Base-by-base conservation (phyloP, 176 grass and related monocot species). In the Carex cristatella region DNA sequence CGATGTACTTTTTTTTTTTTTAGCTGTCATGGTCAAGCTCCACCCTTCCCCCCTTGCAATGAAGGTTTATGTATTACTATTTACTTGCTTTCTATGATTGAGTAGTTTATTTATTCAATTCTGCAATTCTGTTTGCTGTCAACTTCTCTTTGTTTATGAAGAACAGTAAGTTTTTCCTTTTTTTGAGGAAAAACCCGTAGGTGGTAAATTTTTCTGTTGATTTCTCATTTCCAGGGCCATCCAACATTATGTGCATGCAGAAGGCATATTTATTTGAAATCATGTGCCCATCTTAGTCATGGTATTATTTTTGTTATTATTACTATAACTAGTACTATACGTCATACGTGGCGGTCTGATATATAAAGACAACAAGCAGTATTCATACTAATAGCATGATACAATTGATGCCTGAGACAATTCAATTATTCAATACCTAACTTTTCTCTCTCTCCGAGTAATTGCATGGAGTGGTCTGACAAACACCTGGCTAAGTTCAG, bases 391-490 rank as follows among this genome's bases (percentile, higher is more conserved):
- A 30, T 56, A 54, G 74, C 51, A 78, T 33, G 28, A 57, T 57
- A 32, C 48, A 71, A 71, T 72, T 46, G 35, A 16, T 18, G 32
- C 28, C 23, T 56, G 3, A 79, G 74, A 23, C 70, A 23, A 78
- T 33, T 32, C 49, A 77, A 56, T 77, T 55, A 77, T 56, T 77
- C 19, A 33, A 32, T 33, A 77, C 73, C 73, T 56, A 78, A 54
- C 72, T 19, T 55, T 32, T 69, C 32, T 69, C 13, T 76, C 23
- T 30, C 2, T 76, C 46, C 55, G 72, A 15, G 74, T 35, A 12
- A n/a, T 51, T 53, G 28, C 74, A 79, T 79, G 74, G 74, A 58
- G 74, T 79, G 12, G 33, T 79, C 74, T 79, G 74, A 79, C 74
- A 79, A 33, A 58, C 74, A 79, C 74, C 74, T 79, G 30, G 30